Evolutionary conservation across 495 filamentous ascomycete species (phyloP), one percentile per base, ranked within the genome.

Genomic region (Aspergillus ostianus): DNA sequence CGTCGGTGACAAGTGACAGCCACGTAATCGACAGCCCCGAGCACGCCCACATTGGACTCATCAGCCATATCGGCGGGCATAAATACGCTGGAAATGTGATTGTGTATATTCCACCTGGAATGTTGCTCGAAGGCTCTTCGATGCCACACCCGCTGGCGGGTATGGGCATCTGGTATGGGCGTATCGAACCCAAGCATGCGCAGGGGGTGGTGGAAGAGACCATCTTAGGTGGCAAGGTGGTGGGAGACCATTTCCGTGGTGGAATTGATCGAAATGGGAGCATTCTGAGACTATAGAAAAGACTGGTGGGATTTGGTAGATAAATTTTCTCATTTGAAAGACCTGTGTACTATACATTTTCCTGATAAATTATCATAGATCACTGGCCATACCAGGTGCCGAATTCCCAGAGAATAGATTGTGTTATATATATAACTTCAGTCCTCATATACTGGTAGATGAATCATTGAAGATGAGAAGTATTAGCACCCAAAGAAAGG

Each of bases 61-160:
- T 93, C 58, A 93, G 89, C 69, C 93, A 98, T 75, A 84, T 98
- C 55, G 91, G 92, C 0, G 93, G 93, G 1, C 93, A 97, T 64
- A 94, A 94, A 62, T 97, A 88, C 67, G 93, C 93, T 0, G 93
- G 93, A 4, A 98, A 98, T 75, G 86, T 97, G 15, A 92, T 97
- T 51, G 74, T 97, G 0, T 98, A 97, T 70, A 74, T 97, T 4
- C 93, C 93, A 4, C 87, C 86, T 4, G 60, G 62, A 56, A 76
- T 77, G 70, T 70, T 53, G 53, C 51, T 69, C 32, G 59, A 63
- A 26, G 47, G 36, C 17, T 64, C 68, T 5, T 52, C 57, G 8
- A 59, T 57, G n/a, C 58, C 59, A 47, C 74, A 77, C 71, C 80
- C 85, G 19, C 72, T 96, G 58, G 88, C 86, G 1, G 93, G 93